Percentiles rank a stretch among this genome's conserved stretches.
phyloP scores from a whole-genome alignment of 345 rosid genomes.

The Sonneratia caseolaris region DNA sequence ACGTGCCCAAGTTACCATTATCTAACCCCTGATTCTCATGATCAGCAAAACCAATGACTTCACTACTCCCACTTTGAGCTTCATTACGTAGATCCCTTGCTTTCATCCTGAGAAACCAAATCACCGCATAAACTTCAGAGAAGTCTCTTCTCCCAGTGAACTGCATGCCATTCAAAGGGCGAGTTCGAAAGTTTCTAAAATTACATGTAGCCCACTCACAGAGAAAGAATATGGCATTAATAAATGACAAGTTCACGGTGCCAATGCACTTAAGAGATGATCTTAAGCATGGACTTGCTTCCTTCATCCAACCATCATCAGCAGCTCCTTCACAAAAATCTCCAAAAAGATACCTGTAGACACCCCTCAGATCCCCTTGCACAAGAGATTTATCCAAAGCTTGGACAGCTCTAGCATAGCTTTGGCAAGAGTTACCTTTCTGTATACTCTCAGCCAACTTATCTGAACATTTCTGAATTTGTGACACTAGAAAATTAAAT shows the following conservation, averaged over 20 bases:
- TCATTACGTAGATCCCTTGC: slow-evolving; percentile 40
- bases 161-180: slow-evolving; percentile 50
- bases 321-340: slow-evolving; percentile 64
- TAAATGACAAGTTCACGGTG: slow-evolving; percentile 50
- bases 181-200: slow-evolving; percentile 69
- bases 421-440: slow-evolving; percentile 54
- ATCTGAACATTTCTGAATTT: slow-evolving; percentile 66
- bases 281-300: slow-evolving; percentile 75
- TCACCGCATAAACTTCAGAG: slow-evolving; percentile 71
- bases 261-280: slow-evolving; percentile 81
- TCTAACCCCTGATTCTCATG: slow-evolving; percentile 19
- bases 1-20: slow-evolving; percentile 22
- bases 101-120: slow-evolving; percentile 69
- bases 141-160: slow-evolving; percentile 76
- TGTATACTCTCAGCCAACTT: slow-evolving; percentile 68
- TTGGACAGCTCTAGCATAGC: slow-evolving; percentile 81
- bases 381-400: slow-evolving; percentile 82
- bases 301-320: slow-evolving; percentile 76
- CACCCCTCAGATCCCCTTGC: slow-evolving; percentile 62
- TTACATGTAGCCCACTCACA: slow-evolving; percentile 99
- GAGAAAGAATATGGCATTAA: slow-evolving; percentile 77
- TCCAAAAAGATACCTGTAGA: slow-evolving; percentile 61
- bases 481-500: slow-evolving; percentile 57
- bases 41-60: slow-evolving; percentile 17
- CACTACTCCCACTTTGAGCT: slow-evolving; percentile 27